Evolutionary conservation across 2,329 filamentous ascomycete genomes (phyloP).

Genomic region (Nigrospora oryzae): DNA sequence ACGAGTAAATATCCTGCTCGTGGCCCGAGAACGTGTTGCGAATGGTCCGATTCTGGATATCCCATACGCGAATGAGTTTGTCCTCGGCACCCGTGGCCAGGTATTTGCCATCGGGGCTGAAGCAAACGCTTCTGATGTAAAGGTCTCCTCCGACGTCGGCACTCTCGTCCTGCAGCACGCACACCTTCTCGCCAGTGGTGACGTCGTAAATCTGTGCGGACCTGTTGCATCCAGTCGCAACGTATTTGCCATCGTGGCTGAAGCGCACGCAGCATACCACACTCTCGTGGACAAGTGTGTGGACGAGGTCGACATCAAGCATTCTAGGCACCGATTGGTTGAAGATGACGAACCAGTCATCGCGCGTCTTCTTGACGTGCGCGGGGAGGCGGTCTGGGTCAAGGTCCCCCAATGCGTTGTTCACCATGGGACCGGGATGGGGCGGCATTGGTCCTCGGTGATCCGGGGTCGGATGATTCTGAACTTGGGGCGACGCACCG

Average conservation of each 20-base stretch:
- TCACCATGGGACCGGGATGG: conserved; percentile 36
- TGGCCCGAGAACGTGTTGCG: conserved; percentile 92
- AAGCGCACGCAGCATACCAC: conserved; percentile 98
- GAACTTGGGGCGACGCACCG: conserved; percentile 73
- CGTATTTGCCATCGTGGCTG: conserved; percentile 89
- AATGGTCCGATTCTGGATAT: conserved; percentile 76
- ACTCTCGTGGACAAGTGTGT: conserved; percentile 87
- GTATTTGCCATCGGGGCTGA: conserved; percentile 91
- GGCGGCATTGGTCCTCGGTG: conserved; percentile 47
- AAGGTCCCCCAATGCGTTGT: conserved; percentile 70
- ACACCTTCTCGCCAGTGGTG: conserved; percentile 75
- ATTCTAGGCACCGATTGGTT: conserved; percentile 85
- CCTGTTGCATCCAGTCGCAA: conserved; percentile 93
- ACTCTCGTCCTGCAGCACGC: conserved; percentile 79
- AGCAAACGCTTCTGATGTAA: conserved; percentile 96
- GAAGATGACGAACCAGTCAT: conserved; percentile 96
- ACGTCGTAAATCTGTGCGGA: conserved; percentile 99
- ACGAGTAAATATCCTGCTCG: conserved; percentile 95
- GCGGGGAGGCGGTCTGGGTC: conserved; percentile 79
- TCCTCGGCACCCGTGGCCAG: conserved; percentile 95
- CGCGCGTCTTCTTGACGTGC: conserved; percentile 79
- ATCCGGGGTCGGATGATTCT: conserved; percentile 70
- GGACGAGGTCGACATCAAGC: conserved; percentile 87
- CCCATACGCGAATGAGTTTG: conserved; percentile 96
- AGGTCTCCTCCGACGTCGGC: conserved; percentile 85